phyloP scores from a whole-genome alignment of 2,329 filamentous ascomycete species.

The Xylariaceae sp. region DNA sequence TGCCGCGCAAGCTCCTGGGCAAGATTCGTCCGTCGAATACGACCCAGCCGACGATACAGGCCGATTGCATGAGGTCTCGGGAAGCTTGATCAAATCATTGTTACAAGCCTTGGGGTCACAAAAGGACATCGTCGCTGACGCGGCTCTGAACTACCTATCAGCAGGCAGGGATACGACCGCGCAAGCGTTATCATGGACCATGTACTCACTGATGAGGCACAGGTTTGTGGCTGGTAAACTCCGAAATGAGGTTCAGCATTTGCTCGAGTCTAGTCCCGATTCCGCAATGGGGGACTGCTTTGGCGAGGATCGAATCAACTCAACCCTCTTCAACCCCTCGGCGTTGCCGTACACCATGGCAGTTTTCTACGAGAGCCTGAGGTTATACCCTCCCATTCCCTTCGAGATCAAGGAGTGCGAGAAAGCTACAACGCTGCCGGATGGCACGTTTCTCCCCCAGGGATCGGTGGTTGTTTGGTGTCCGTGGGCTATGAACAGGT shows the following conservation, averaged over 20 bases:
- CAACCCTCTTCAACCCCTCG: slow-evolving; percentile 31
- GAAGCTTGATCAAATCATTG: slow-evolving; percentile 53
- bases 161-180: slow-evolving; percentile 58
- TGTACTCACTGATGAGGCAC: slow-evolving; percentile 52
- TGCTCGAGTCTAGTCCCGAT: slow-evolving; percentile 12
- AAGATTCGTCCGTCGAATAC: background rate
- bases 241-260: slow-evolving; percentile 31
- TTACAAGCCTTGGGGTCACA: slow-evolving; percentile 46
- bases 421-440: slow-evolving; percentile 44
- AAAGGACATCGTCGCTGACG: slow-evolving; percentile 51
- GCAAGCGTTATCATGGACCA: slow-evolving; percentile 56
- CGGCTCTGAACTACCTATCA: slow-evolving; percentile 59
- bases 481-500: slow-evolving; percentile 57
- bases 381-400: slow-evolving; percentile 57
- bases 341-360: slow-evolving; percentile 50
- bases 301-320: slow-evolving; percentile 13
- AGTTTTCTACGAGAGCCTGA: slow-evolving; percentile 54
- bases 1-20: slow-evolving; percentile 11
- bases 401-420: slow-evolving; percentile 58
- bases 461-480: slow-evolving; percentile 54
- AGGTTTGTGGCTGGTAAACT: slow-evolving; percentile 32
- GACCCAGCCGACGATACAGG: slow-evolving; percentile 4
- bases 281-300: slow-evolving; percentile 1
- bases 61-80: slow-evolving; percentile 7
- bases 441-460: slow-evolving; percentile 50